phyloP scores from a whole-genome alignment of 495 filamentous ascomycete species.

The Alectoria sarmentosa region DNA sequence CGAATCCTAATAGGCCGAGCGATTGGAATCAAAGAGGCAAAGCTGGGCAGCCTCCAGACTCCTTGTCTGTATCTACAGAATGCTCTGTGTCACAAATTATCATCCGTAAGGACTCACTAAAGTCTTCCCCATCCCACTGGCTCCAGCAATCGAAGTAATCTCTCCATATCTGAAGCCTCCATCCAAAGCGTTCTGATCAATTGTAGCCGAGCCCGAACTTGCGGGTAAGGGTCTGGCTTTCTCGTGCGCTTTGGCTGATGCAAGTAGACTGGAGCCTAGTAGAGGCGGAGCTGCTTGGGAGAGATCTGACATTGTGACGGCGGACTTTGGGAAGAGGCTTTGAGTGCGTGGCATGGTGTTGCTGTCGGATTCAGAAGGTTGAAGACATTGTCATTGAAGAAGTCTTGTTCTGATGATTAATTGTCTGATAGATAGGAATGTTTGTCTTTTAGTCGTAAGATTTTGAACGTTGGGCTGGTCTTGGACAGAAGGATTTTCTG shows the following conservation, averaged over 20 bases:
- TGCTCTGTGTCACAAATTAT: neutral
- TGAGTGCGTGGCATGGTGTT: no score
- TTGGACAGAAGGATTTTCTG: no score
- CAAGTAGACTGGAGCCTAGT: slow-evolving; percentile 15
- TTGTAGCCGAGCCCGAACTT: slow-evolving; percentile 19
- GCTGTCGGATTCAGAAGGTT: no score
- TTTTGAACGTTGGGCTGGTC: no score
- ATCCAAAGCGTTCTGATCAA: slow-evolving; percentile 21
- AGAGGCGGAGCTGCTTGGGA: slow-evolving; percentile 14
- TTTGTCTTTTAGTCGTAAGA: no score
- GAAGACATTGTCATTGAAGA: no score
- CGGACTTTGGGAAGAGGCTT: neutral
- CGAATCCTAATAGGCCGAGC: neutral
- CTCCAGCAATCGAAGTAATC: slow-evolving; percentile 24
- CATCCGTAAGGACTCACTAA: slow-evolving; percentile 11
- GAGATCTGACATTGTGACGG: slow-evolving; percentile 6
- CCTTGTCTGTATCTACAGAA: neutral
- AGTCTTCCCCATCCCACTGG: slow-evolving; percentile 22
- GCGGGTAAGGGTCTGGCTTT: slow-evolving; percentile 10
- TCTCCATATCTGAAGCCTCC: slow-evolving; percentile 28
- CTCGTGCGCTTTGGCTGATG: slow-evolving; percentile 12
- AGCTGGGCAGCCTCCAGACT: neutral
- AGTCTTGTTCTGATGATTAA: no score
- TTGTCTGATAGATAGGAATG: no score
- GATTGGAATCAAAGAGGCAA: neutral